Base-by-base conservation (phyloP, 1,139 yeast genomes). In the Pichia sp. region DNA sequence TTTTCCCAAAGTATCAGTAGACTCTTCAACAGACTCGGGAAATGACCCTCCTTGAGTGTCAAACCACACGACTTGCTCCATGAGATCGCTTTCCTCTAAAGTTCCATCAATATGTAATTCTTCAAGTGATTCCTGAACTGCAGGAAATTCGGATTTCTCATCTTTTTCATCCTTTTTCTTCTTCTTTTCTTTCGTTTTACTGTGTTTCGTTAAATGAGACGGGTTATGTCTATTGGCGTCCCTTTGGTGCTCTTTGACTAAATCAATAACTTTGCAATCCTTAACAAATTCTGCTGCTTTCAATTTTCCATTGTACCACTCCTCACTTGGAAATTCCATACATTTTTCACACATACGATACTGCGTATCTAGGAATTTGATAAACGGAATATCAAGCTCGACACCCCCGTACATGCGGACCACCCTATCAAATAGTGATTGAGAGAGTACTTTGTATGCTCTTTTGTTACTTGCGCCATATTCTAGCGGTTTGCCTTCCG, bases 41-140 rank as follows among this genome's bases (percentile, higher is more conserved):
- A 74, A 87, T 44, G 85, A 88, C 4, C 93, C 96, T n/a, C 95
- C 95, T 66, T 88, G 95, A 0, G 98, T 91, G 62, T 91, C 98
- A 60, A 85, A 83, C 96, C 97, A 91, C 1, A 89, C 71, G 1
- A 51, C 41, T 28, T 51, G 55, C 37, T 54, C 56, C 4, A 41
- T 23, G 13, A 51, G 37, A 47, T 53, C 52, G 7, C 31, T 22
- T 10, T 30, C 49, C 30, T 51, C 54, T 7, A 16, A 3, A 22
- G 13, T 23, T 25, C 37, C 47, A n/a, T 45, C 47, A 25, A 25
- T 34, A 6, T 49, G 40, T 10, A 47, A 18, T 6, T 21, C 31
- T 21, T 43, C 36, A 42, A 30, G 2, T 13, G 25, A 2, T 9
- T 28, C 23, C 7, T 41, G n/a, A 5, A 45, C 12, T 7, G 36